Percentiles rank a stretch among this genome's conserved stretches.
Conservation (phyloP, 129 eudicot genomes). For the Saussurea involucrata region DNA sequence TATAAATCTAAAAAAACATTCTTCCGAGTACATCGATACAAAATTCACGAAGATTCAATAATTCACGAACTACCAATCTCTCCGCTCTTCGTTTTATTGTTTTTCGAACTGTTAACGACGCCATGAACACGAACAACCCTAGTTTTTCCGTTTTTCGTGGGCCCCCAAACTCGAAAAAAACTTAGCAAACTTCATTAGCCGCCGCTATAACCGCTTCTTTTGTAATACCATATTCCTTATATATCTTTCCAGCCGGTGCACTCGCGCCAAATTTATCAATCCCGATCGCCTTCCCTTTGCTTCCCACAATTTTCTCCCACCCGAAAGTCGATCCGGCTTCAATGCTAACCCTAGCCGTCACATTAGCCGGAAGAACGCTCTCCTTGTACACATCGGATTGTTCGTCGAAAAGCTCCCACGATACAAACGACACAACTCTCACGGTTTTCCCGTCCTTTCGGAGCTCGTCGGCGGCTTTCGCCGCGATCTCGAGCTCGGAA, state of each 20-base stretch:
- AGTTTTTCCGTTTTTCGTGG: neutral
- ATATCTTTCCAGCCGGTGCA: constrained; percentile 56
- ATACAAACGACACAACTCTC: constrained; percentile 57
- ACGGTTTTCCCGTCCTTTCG: constrained; percentile 56
- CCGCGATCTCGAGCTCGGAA: constrained; percentile 55
- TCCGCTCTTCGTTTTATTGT: neutral
- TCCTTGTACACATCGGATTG: constrained; percentile 51
- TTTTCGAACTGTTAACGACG: neutral
- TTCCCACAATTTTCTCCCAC: constrained; percentile 60
- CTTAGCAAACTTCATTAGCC: constrained; percentile 39
- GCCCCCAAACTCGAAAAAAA: neutral
- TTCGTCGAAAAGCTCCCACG: constrained; percentile 58
- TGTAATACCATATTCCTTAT: constrained; percentile 58
- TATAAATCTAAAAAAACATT: neutral
- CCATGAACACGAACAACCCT: neutral
- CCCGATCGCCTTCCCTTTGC: constrained; percentile 56
- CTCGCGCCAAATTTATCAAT: constrained; percentile 62
- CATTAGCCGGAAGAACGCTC: constrained; percentile 47
- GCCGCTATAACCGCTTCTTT: constrained; percentile 54
- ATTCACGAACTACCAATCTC: neutral
- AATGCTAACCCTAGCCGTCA: constrained; percentile 52
- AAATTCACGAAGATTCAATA: neutral
- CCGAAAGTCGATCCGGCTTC: constrained; percentile 69
- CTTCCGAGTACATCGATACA: neutral
- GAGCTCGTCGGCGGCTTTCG: constrained; percentile 50